Conservation (phyloP, 2,329 filamentous ascomycete genomes). For the Talaromyces funiculosus region DNA sequence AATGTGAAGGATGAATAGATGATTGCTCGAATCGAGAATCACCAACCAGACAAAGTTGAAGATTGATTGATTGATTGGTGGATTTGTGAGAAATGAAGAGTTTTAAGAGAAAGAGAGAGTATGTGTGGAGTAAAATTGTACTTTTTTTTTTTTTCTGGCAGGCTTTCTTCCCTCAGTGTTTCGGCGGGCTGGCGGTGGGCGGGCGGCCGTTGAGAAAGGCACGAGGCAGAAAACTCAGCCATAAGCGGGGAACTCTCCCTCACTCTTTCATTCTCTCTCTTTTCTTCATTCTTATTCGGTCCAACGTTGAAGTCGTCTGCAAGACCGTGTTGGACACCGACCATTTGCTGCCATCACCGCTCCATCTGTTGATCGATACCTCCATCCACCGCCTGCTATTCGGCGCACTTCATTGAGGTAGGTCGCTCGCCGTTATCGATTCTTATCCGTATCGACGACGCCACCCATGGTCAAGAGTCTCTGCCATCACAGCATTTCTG, state of each 20-base stretch:
- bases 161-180: not conserved
- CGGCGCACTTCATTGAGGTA: not conserved
- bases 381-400: not conserved
- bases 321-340: not conserved
- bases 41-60: not conserved
- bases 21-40: not conserved
- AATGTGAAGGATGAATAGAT: not conserved
- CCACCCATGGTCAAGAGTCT: not conserved
- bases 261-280: not conserved
- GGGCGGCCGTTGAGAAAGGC: not conserved
- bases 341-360: not conserved
- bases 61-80: not conserved
- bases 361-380: not conserved
- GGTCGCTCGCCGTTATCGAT: not conserved
- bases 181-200: not conserved
- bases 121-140: conserved; percentile 4
- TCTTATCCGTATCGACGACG: not conserved
- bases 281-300: not conserved
- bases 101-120: not conserved
- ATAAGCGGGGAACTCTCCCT: not conserved
- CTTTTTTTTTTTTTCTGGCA: conserved; percentile 1
- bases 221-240: not conserved
- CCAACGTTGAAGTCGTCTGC: not conserved
- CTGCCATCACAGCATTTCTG: not conserved
- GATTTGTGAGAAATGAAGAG: not conserved